Base-by-base conservation (phyloP, 495 filamentous ascomycete species). In the Trichoderma virens region DNA sequence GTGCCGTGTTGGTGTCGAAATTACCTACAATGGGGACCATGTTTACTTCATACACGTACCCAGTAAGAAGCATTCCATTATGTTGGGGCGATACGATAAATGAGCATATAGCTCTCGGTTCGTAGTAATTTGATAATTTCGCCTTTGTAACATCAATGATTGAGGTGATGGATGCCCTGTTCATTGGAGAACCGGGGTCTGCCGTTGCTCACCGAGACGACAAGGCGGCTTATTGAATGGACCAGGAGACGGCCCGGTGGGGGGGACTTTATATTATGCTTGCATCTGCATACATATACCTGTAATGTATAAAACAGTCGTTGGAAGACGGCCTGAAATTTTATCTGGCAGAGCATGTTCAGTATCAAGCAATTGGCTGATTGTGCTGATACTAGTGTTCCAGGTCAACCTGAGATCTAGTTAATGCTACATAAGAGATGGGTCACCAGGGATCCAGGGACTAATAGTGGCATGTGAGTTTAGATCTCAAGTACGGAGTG, bases 401-500 rank as follows among this genome's bases (percentile, higher is more conserved):
- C 51, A 56, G 51, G 51, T 56, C 51, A 56, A 56, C 51, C 51
- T 56, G 51, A 56, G 51, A 56, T 56, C 3, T 2, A 18, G 23
- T n/a, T 18, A 56, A 56, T 56, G 13, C 51, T 30, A n/a, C 16
- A 16, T 7, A 28, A 56, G 25, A 2, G 11, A 30, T 28, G 18
- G 20, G n/a, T 5, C n/a, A 47, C 43, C 16, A 23, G 43, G 43
- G 43, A 47, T 47, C 18, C 20, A 7, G 43, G 18, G 20, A 20
- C 18, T 23, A 47, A 23, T 20, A 20, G 18, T 20, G 6, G 20
- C 20, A 8, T 7, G 43, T 20, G n/a, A n/a, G n/a, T 47, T 14
- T 14, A 20, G 8, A 7, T 25, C n/a, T n/a, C n/a, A n/a, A n/a
- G n/a, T n/a, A n/a, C n/a, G n/a, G n/a, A 23, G 18, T 25, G 0